Evolutionary conservation across 768 basidiomycete genomes (phyloP).

Genomic region (Tremella mesenterica): DNA sequence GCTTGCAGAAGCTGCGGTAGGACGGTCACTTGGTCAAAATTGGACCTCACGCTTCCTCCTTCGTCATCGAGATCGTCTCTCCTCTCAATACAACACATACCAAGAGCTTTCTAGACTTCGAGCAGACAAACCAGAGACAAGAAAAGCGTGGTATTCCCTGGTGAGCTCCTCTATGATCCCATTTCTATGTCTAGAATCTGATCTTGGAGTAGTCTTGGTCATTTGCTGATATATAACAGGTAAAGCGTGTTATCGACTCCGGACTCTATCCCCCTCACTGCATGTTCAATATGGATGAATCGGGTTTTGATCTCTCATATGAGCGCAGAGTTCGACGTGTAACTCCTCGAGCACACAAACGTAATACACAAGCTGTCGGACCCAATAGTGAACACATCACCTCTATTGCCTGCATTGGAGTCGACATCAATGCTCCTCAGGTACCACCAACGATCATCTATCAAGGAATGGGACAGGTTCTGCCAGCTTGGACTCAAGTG

Average conservation of each 20-base stretch:
- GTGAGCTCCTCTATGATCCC: too few relatives aligned
- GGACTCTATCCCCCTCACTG: conserved; percentile 1
- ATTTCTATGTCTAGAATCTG: too few relatives aligned
- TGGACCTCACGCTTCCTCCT: too few relatives aligned
- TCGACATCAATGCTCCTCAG: not conserved
- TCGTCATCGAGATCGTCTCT: too few relatives aligned
- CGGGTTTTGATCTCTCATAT: conserved; percentile 5
- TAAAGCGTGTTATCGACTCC: not conserved
- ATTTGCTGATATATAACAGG: too few relatives aligned
- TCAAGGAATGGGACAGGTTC: conserved; percentile 4
- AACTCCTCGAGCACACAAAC: not conserved
- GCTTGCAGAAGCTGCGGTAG: too few relatives aligned
- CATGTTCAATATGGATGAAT: conserved; percentile 17
- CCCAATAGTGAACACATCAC: conserved; percentile 1
- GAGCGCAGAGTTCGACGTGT: not conserved
- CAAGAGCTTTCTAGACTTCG: not conserved
- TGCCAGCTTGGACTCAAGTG: not conserved
- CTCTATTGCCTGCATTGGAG: conserved; percentile 1
- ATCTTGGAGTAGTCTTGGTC: too few relatives aligned
- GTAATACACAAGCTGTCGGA: not conserved
- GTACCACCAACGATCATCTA: conserved; percentile 13
- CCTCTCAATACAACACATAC: too few relatives aligned
- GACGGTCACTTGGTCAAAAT: too few relatives aligned
- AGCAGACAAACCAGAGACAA: not conserved
- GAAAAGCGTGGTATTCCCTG: not conserved